Base-by-base conservation (phyloP, 768 basidiomycete genomes). In the Xerocomus brunneocitrinus region DNA sequence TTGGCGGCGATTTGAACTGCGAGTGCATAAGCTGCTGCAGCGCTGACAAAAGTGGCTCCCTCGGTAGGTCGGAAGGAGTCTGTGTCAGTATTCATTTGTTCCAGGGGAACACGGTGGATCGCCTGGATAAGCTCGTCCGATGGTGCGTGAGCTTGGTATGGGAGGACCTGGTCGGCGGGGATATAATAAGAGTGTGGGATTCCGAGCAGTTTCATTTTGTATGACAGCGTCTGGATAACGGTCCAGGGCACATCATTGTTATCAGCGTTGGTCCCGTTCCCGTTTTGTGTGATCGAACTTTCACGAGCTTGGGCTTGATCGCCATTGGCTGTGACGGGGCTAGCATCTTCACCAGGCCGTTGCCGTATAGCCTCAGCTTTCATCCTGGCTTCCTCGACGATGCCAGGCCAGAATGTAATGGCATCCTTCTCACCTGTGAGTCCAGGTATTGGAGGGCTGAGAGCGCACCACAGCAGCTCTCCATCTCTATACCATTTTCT, bases 331-430 rank as follows among this genome's bases (percentile, higher is more conserved):
- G 38, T 24, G 22, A 38, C 30, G 27, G 6, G 19, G 1, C 14
- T 46, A 39, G 32, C 24, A n/a, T 19, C 27, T 24, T 49, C 58
- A 12, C 46, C 51, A 44, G 52, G 16, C 7, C 54, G 51, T 38
- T 68, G 63, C 9, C 74, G 73, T 1, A 74, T 58, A 27, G 79
- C 65, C 39, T 73, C 68, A 3, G 75, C 71, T 62, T 77, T 81
- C 49, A 86, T 64, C 51, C 73, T 76, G 14, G 76, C 65, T 52
- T 85, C 80, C 16, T 84, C 77, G 8, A 91, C 77, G 22, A 90
- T 61, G 1, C 79, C 87, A 1, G 89, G 89, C 90, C 90, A 92
- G 61, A 81, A 85, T 25, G 68, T 62, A 57, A 92, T 86, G n/a
- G 60, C 61, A 46, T 77, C 73, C 16, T 71, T 72, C 16, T 70